These are phyloP conservation scores for Pseudocercospora crystallina DNA, from an alignment of 2,329 filamentous ascomycete species.

Conservation along the genomic window DNA sequence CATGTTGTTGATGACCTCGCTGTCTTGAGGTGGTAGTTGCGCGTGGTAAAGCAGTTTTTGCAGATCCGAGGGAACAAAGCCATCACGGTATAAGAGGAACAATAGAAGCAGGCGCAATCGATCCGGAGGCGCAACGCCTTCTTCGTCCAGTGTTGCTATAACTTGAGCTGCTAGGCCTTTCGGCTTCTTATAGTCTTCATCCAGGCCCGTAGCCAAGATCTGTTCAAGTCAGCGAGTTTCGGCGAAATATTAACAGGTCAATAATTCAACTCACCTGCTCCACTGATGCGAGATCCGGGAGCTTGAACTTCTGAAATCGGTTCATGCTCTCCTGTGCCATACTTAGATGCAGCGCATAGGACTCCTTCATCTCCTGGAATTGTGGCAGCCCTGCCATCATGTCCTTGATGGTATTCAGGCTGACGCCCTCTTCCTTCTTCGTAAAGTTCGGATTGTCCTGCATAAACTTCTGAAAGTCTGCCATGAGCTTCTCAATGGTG, in stretches of 20 bases:
- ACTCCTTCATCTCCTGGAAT: slow-evolving; percentile 93
- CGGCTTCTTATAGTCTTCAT: slow-evolving; percentile 87
- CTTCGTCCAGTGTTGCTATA: slow-evolving; percentile 84
- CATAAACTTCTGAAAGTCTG: slow-evolving; percentile 89
- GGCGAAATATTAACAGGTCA: background rate
- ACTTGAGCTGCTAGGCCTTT: slow-evolving; percentile 86
- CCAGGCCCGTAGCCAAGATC: slow-evolving; percentile 83
- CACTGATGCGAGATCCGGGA: slow-evolving; percentile 80
- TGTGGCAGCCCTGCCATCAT: slow-evolving; percentile 95
- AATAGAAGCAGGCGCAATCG: slow-evolving; percentile 81
- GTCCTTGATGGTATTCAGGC: slow-evolving; percentile 87
- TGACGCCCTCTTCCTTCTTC: slow-evolving; percentile 64
- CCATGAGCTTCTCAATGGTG: slow-evolving; percentile 88
- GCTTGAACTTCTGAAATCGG: slow-evolving; percentile 78
- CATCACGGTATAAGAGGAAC: slow-evolving; percentile 83
- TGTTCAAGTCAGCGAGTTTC: slow-evolving; percentile 32
- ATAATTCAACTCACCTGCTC: slow-evolving; percentile 63
- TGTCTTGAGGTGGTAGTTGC: slow-evolving; percentile 71
- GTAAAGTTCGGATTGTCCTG: slow-evolving; percentile 90
- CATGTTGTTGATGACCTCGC: slow-evolving; percentile 72
- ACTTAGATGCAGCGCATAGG: slow-evolving; percentile 88
- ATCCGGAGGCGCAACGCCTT: slow-evolving; percentile 68
- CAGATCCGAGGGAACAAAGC: slow-evolving; percentile 79
- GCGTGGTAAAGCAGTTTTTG: slow-evolving; percentile 82
- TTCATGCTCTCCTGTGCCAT: slow-evolving; percentile 99